phyloP scores from a whole-genome alignment of 2,329 filamentous ascomycete genomes.

The Aureobasidium sp. region DNA sequence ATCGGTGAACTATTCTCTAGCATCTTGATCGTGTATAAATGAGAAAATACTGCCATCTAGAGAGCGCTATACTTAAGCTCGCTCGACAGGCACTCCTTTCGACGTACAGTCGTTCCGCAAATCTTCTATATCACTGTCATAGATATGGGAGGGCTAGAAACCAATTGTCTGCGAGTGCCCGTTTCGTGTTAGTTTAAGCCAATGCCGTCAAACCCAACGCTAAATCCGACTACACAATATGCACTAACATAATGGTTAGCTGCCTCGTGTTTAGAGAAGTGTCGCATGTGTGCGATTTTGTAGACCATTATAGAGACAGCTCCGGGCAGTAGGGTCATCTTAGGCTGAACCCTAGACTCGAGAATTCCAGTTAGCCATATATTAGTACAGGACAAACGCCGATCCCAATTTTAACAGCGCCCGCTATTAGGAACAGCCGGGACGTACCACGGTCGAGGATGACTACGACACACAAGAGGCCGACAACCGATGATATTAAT shows the following conservation, averaged over 20 bases:
- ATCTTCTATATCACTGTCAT: neutral
- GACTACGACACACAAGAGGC: conserved; percentile 1
- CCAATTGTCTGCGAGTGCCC: neutral
- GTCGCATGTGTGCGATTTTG: neutral
- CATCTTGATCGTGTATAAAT: neutral
- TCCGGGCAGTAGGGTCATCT: neutral
- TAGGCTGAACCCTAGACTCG: neutral
- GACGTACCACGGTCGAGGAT: neutral
- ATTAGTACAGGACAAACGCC: neutral
- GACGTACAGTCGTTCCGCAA: conserved; percentile 1
- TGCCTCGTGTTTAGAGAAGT: neutral
- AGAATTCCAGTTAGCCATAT: neutral
- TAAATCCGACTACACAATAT: neutral
- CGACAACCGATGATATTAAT: neutral
- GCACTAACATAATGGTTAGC: neutral
- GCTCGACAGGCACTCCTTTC: neutral
- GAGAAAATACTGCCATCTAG: neutral
- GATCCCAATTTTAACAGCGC: neutral
- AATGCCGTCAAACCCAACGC: neutral
- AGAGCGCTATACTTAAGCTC: neutral
- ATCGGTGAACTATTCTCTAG: neutral
- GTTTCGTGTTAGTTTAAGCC: neutral
- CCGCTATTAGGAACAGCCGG: neutral
- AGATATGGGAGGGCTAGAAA: neutral
- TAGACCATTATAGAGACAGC: neutral